Evolutionary conservation across 495 filamentous ascomycete species (phyloP).

Genomic region (Penicillium waksmanii): DNA sequence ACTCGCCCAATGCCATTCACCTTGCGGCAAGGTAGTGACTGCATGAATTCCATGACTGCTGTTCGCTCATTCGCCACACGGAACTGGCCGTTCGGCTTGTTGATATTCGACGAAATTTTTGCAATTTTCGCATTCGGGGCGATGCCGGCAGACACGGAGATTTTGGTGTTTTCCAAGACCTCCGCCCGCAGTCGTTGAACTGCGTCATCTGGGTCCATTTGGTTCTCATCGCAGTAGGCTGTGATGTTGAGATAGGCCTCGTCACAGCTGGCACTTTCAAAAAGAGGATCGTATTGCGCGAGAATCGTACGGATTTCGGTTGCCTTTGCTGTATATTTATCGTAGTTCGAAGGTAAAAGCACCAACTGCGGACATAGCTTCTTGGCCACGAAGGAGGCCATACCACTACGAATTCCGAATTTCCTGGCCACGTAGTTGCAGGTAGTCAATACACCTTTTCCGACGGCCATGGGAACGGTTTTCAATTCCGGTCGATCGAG

Average conservation of each 20-base stretch:
- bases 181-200: conserved; percentile 77
- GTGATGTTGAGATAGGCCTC: conserved; percentile 98
- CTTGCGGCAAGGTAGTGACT: conserved; percentile 77
- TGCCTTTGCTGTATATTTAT: conserved; percentile 91
- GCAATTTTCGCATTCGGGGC: conserved; percentile 90
- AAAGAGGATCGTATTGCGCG: conserved; percentile 83
- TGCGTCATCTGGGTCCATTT: conserved; percentile 69
- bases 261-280: conserved; percentile 91
- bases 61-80: conserved; percentile 68
- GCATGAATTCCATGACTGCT: conserved; percentile 85
- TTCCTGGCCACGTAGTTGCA: conserved; percentile 93
- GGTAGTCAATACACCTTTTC: conserved; percentile 87
- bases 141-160: conserved; percentile 94
- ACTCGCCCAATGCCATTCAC: conserved; percentile 94
- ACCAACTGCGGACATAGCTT: conserved; percentile 91
- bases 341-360: conserved; percentile 81
- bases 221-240: conserved; percentile 72
- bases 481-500: conserved; percentile 89
- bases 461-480: conserved; percentile 90
- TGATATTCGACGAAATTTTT: conserved; percentile 91
- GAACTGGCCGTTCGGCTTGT: conserved; percentile 97
- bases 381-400: conserved; percentile 94
- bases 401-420: conserved; percentile 88
- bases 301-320: conserved; percentile 83
- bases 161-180: conserved; percentile 74